Base-by-base conservation (phyloP, 2,329 filamentous ascomycete genomes). In the Hypoxylon sp. region DNA sequence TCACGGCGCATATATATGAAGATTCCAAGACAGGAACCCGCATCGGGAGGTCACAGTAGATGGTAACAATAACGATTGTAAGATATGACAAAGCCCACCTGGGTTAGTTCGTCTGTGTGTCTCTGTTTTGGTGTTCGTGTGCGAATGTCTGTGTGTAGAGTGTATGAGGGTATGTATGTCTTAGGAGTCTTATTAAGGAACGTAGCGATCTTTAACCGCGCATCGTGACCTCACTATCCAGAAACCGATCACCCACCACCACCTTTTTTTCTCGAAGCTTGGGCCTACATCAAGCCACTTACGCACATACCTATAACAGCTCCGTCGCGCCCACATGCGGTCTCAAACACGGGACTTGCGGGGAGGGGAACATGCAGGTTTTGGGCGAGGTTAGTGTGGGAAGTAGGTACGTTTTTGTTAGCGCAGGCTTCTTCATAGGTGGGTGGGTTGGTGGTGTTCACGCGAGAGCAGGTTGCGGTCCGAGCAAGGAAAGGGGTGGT, bases 1-100 rank as follows among this genome's bases (percentile, higher is more conserved):
- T 69, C 69, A 71, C 69, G 56, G 60, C 67, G 69, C 69, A 71
- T 71, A 67, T 65, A 62, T 63, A 70, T 63, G 57, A 46, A 46
- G 52, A 53, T 48, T 67, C 66, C 62, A 71, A 69, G 66, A 67
- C 69, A 65, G 35, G 58, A 58, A 60, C 55, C 35, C 62, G 61
- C 65, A 70, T 53, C 51, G 61, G 60, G 53, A 62, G 62, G 63
- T 60, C 57, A 37, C 56, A 58, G 44, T 35, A 32, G 37, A 46
- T 59, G 60, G 65, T 64, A 50, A 58, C 31, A 57, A 31, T 58
- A 52, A 29, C 44, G 58, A 17, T 50, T 57, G 54, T 66, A 47
- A 69, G 51, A 24, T 67, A 63, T 67, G 54, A 69, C 67, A 52
- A 67, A 67, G 54, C 47, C 50, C 21, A 32, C 35, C 44, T 66